Base-by-base conservation (phyloP, 1,284 basidiomycete genomes). In the Ustilago tritici region DNA sequence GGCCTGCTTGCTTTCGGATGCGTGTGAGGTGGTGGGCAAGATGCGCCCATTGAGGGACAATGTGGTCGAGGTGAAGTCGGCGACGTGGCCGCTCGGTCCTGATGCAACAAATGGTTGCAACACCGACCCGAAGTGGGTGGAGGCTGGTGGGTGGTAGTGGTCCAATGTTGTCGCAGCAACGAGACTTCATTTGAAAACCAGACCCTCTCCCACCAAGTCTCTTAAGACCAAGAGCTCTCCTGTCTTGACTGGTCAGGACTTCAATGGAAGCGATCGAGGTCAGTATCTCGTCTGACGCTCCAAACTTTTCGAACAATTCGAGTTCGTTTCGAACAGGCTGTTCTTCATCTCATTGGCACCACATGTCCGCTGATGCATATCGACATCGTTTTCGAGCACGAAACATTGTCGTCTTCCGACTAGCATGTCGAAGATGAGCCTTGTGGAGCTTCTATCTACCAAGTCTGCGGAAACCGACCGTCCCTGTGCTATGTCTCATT, bases 171-270 rank as follows among this genome's bases (percentile, higher is more conserved):
- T 8, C 38, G 19, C 50, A 46, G 36, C 50, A 23, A 54, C 32
- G 54, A 40, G 54, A n/a, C 52, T 49, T 50, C 53, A 56, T 55
- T 28, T 55, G 54, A 32, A 54, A 32, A 46, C 23, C 12, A 14
- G n/a, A 19, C 7, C 17, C n/a, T n/a, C 43, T 19, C 43, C 43
- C 43, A 46, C 43, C 43, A n/a, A 46, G n/a, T 46, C 7, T 8
- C 7, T 41, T 7, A 41, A 41, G 12, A 3, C 6, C 40, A 41
- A 41, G 40, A 14, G 14, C 36, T 38, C 10, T 15, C 1, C 15
- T 17, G 40, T 41, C 3, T 14, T 17, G 40, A 41, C 17, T 17
- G 4, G 12, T 2, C 40, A 12, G 15, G 40, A 41, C 40, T 15
- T 6, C 40, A 6, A 6, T 5, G 4, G 14, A 41, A 41, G 40